Percentiles rank a stretch among this genome's conserved stretches.
phyloP scores from a whole-genome alignment of 1,284 basidiomycete species.

The Ustilago trichophora region DNA sequence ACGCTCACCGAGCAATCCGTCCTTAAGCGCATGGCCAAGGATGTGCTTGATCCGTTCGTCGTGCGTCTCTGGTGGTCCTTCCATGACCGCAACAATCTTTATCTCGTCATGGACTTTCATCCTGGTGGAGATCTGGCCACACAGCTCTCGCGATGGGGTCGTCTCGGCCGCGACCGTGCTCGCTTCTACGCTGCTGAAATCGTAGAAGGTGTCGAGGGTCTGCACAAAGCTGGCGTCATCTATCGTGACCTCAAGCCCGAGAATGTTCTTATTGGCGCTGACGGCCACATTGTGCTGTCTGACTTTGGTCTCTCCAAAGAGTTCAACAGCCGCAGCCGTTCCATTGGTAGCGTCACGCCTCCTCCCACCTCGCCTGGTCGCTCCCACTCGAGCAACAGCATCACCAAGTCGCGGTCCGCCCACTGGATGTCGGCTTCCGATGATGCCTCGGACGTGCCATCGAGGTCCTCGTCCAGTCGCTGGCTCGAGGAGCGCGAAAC shows the following conservation, averaged over 20 bases:
- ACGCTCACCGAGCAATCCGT: slow-evolving; percentile 66
- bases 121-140: slow-evolving; percentile 96
- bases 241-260: slow-evolving; percentile 99
- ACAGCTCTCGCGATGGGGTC: slow-evolving; percentile 82
- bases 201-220: slow-evolving; percentile 94
- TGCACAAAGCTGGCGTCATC: slow-evolving; percentile 99
- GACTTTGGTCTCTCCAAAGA: slow-evolving; percentile 95
- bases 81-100: slow-evolving; percentile 65
- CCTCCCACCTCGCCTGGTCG: slow-evolving; percentile 72
- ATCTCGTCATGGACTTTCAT: slow-evolving; percentile 75
- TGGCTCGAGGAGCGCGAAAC: slow-evolving; percentile 96
- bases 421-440: slow-evolving; percentile 85
- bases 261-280: slow-evolving; percentile 98
- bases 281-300: slow-evolving; percentile 98
- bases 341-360: slow-evolving; percentile 77
- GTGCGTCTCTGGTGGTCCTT: slow-evolving; percentile 67
- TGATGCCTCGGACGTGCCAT: slow-evolving; percentile 25
- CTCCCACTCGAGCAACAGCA: slow-evolving; percentile 48
- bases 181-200: slow-evolving; percentile 99
- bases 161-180: slow-evolving; percentile 90
- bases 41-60: slow-evolving; percentile 64
- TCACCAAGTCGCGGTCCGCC: slow-evolving; percentile 83
- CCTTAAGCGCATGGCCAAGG: slow-evolving; percentile 76
- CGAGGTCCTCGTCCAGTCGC: slow-evolving; percentile 72
- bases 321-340: slow-evolving; percentile 78